Base-by-base conservation (phyloP, 2,329 filamentous ascomycete genomes). In the Aspergillus novofumigatus region DNA sequence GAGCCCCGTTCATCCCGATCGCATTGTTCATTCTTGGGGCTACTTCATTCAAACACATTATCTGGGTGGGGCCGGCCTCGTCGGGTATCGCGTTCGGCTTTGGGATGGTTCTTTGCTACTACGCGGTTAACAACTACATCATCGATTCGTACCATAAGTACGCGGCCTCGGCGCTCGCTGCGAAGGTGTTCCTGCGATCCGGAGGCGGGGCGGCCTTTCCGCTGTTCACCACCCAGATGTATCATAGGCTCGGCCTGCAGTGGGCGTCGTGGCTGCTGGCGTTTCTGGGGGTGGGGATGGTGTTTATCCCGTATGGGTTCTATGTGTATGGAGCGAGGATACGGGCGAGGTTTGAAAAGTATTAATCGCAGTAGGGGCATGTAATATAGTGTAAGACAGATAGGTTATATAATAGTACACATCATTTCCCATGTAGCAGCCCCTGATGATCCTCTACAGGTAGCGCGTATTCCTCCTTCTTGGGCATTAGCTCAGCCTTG, bases 21-120 rank as follows among this genome's bases (percentile, higher is more conserved):
- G 81, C 83, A 1, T 71, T 86, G 2, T 86, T 86, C 73, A 81
- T 86, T 55, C 85, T 86, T 61, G 83, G 82, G 0, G 86, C 83
- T 78, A 82, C 82, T 0, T 88, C 86, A 0, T 90, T 86, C 72
- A 67, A 67, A n/a, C 59, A 74, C 7, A 74, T 81, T 7, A 79
- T 74, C 49, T 85, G 83, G 82, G 78, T 83, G 28, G 79, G 74
- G 0, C 82, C 83, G 0, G 77, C 80, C 21, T 76, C 85, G 10
- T 84, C 82, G 0, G 88, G 87, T 9, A 82, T 86, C 67, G 81
- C 83, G 6, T 85, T 91, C 50, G 87, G 87, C n/a, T 90, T 90
- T 65, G 88, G 88, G 59, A 90, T 91, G 79, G 89, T 91, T 69
- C 89, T 91, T 76, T 80, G 90, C 25, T 91, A 90, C 80, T 90